Evolutionary conservation across 257 asterid species (phyloP).

Genomic region (Solanum virginianum): DNA sequence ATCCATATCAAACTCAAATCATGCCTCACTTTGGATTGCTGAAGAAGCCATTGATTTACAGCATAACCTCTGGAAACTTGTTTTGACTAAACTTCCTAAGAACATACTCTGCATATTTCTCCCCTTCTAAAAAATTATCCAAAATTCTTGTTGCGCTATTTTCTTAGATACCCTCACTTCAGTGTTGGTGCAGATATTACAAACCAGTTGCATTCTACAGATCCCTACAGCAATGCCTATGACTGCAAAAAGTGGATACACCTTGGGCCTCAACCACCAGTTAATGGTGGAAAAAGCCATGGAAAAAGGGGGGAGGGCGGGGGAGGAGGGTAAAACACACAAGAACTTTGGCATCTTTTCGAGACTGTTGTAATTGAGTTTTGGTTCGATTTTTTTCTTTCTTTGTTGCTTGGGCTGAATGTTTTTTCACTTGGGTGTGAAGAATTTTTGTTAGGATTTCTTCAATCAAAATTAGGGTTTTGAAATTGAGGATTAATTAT

Average conservation of each 20-base stretch:
- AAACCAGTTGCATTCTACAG: conserved; percentile 81
- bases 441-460: too few species aligned
- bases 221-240: conserved; percentile 82
- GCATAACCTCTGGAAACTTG: conserved; percentile 66
- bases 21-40: conserved; percentile 35
- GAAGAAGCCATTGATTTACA: conserved; percentile 47
- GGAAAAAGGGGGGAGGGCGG: background rate
- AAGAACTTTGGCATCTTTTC: background rate
- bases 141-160: conserved; percentile 72
- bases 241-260: conserved; percentile 73
- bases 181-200: conserved; percentile 63
- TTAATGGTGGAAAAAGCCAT: conserved; percentile 57
- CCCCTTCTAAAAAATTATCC: conserved; percentile 65
- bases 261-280: conserved; percentile 95
- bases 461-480: too few species aligned
- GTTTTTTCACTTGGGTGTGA: too few species aligned
- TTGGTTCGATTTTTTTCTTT: too few species aligned
- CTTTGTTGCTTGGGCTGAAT: too few species aligned
- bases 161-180: conserved; percentile 91
- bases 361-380: background rate
- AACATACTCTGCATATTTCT: conserved; percentile 50
- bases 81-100: conserved; percentile 63
- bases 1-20: background rate
- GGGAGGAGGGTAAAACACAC: background rate
- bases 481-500: too few species aligned